These are phyloP conservation scores for Venturiaceae sp. DNA, from an alignment of 2,329 filamentous ascomycete species.

Conservation along the genomic window DNA sequence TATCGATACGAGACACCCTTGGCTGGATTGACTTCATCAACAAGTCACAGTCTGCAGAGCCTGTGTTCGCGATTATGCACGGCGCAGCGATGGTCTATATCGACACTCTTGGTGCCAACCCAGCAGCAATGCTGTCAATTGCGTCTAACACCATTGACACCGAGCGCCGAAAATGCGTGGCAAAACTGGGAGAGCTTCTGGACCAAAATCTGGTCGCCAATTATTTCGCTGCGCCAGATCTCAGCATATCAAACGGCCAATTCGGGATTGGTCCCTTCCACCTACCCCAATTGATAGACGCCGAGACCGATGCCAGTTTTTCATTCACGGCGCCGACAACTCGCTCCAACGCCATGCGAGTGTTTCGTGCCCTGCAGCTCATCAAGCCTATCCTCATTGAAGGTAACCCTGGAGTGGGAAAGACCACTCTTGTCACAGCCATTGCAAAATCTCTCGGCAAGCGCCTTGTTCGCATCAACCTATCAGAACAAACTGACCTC, in stretches of 20 bases:
- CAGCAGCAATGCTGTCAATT: conserved; percentile 72
- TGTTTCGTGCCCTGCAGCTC: conserved; percentile 80
- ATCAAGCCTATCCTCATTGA: conserved; percentile 88
- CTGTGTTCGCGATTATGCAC: conserved; percentile 54
- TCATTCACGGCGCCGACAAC: conserved; percentile 87
- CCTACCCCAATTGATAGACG: conserved; percentile 43
- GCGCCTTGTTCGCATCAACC: conserved; percentile 83
- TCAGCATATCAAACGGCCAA: conserved; percentile 43
- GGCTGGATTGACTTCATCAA: conserved; percentile 94
- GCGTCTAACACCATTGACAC: conserved; percentile 58
- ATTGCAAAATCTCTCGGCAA: conserved; percentile 71
- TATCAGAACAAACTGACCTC: conserved; percentile 94
- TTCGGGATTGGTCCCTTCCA: conserved; percentile 69
- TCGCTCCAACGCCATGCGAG: conserved; percentile 78
- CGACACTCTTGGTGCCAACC: conserved; percentile 90
- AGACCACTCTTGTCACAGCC: conserved; percentile 85
- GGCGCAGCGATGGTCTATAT: conserved; percentile 94
- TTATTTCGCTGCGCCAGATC: conserved; percentile 54
- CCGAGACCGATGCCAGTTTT: conserved; percentile 50
- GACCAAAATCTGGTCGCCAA: conserved; percentile 50
- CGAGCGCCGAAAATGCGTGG: conserved; percentile 64
- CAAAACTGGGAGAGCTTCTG: conserved; percentile 60
- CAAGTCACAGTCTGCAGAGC: conserved; percentile 41
- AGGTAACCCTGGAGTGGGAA: conserved; percentile 95
- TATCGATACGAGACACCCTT: conserved; percentile 87